phyloP scores from a whole-genome alignment of 257 asterid species.

The Solanum dulcamara region DNA sequence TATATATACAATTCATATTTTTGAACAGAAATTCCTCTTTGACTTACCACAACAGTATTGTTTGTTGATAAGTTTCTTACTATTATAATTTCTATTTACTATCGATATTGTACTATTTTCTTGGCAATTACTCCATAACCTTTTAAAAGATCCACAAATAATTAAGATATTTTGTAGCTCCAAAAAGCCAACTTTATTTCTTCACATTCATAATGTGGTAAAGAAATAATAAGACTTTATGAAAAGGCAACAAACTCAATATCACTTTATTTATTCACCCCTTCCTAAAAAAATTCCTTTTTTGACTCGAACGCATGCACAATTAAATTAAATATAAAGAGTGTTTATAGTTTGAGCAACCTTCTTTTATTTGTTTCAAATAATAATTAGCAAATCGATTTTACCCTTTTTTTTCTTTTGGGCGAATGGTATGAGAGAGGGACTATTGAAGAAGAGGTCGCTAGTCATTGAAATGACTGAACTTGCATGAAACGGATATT shows the following conservation, averaged over 20 bases:
- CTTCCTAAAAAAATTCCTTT: not conserved
- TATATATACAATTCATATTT: not conserved
- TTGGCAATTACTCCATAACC: not conserved
- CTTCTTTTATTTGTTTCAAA: not conserved
- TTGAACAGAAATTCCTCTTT: no score
- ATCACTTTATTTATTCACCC: not conserved
- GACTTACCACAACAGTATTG: not conserved
- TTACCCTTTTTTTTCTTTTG: not conserved
- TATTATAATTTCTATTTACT: not conserved
- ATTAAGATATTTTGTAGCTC: not conserved
- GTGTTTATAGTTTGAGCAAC: not conserved
- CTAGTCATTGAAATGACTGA: not conserved
- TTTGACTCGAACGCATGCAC: not conserved
- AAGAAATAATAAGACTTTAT: not conserved
- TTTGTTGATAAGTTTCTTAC: not conserved
- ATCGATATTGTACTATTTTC: not conserved
- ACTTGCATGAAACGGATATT: not conserved
- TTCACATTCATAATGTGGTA: not conserved
- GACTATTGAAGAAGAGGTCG: not conserved
- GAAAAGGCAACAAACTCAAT: no score
- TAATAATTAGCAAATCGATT: not conserved
- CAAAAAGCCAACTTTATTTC: not conserved
- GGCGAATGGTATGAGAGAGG: not conserved
- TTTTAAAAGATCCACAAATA: not conserved
- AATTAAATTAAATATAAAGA: not conserved